Evolutionary conservation across 2,329 filamentous ascomycete genomes (phyloP), one percentile per base, ranked within the genome.

Genomic region (Teratosphaeria nubilosa): DNA sequence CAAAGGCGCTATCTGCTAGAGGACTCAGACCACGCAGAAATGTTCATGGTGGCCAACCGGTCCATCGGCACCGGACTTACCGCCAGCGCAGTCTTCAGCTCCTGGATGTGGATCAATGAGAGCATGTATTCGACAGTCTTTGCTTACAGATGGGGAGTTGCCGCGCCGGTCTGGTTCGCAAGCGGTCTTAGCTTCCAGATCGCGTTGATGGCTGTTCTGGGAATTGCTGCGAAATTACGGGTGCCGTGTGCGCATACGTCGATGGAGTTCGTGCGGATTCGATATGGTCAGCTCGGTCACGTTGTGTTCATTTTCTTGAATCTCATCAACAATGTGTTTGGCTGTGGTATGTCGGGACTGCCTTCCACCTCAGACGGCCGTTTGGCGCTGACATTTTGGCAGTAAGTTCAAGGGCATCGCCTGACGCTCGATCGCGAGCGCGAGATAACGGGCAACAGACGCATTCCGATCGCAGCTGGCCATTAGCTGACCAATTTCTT

Each of bases 401-500:
- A 48, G 41, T 48, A 22, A 48, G 41, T 48, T 22, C 5, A 20
- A 4, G n/a, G 2, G 41, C 41, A 5, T 41, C 34, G 13, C 5
- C 34, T 16, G 13, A 16, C 16, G 34, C 34, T 41, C 16, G 34
- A 41, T 41, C 34, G 16, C 16, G 32, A 34, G 32, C 32, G 6
- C 32, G 27, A 30, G 27, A 30, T 4, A 30, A 30, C 27, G 27
- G 27, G 34, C 34, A 41, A 14, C 34, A n/a, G 13, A 41, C 11
- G 11, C 11, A 14, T 14, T 5, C 14, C 34, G 9, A 41, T 41
- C 11, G 13, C 34, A 41, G 13, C 5, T 5, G 3, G 45, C 32
- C 16, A 53, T 34, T 31, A 57, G 54, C 24, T 54, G 27, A 27
- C 60, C 53, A 14, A 65, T 41, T 45, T 62, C 57, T 11, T 59